Percentiles rank a stretch among this genome's conserved stretches.
These are phyloP conservation scores for Plectranthus barbatus DNA, from an alignment of 257 asterid genomes.

Conservation along the genomic window DNA sequence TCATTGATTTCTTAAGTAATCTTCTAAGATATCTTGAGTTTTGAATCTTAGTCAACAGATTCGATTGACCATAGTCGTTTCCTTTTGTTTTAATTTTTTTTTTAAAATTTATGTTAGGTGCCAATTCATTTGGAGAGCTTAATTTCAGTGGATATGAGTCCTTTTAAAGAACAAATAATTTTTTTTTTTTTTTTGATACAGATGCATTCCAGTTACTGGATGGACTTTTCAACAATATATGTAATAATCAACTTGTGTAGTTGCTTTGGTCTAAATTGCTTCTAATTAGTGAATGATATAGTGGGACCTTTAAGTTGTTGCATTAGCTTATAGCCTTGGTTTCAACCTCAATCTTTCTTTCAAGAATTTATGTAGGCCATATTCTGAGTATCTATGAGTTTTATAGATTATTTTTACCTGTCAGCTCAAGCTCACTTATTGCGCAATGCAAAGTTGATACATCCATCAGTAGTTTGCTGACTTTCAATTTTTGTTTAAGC, in stretches of 20 bases:
- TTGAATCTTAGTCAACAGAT: not conserved
- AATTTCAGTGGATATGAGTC: not conserved
- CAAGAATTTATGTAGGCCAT: not conserved
- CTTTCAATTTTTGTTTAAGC: conserved; percentile 28
- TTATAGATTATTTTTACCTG: not conserved
- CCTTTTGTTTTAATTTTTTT: not conserved
- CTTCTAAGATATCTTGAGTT: conserved; percentile 2
- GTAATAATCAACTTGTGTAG: not conserved
- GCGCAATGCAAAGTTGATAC: not conserved
- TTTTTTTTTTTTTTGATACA: conserved; percentile 5
- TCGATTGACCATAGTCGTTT: not conserved
- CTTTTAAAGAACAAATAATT: not conserved
- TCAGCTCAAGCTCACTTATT: not conserved
- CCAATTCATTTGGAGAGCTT: not conserved
- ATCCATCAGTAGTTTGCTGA: not conserved
- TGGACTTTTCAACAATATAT: not conserved
- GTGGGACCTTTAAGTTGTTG: not conserved
- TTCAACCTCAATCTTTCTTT: not conserved
- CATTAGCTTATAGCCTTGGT: not conserved
- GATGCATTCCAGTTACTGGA: not conserved
- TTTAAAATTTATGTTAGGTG: not conserved
- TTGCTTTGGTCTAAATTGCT: conserved; percentile 1
- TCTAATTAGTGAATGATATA: not conserved
- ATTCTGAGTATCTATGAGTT: not conserved
- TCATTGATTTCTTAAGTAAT: not conserved